Percentiles rank a stretch among this genome's conserved stretches.
Evolutionary conservation across 352 stramenopile genomes (phyloP).

Genomic region (Elongisporangium undulatum): DNA sequence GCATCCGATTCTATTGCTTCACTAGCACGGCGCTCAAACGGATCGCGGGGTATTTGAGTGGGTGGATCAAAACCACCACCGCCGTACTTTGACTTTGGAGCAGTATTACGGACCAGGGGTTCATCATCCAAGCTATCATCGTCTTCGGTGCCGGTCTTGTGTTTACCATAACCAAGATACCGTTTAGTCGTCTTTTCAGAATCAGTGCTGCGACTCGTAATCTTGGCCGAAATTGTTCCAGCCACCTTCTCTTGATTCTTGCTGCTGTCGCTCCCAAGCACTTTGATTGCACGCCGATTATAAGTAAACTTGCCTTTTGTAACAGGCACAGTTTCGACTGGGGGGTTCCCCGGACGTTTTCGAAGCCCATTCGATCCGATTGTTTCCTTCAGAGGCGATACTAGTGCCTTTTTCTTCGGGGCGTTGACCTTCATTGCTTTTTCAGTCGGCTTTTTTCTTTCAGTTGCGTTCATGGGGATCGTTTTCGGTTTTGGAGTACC

Average conservation of each 20-base stretch:
- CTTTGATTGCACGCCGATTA: conserved; percentile 38
- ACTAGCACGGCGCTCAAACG: neutral
- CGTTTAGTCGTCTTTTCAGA: conserved; percentile 12
- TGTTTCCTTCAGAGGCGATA: conserved; percentile 6
- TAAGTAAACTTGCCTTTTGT: conserved; percentile 37
- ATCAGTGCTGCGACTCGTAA: conserved; percentile 6
- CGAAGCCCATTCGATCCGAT: conserved; percentile 44
- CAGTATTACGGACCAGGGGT: neutral
- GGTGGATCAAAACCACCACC: neutral
- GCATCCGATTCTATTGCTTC: neutral
- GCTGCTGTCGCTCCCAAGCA: conserved; percentile 12
- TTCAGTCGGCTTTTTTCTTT: conserved; percentile 4
- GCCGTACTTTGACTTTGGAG: neutral
- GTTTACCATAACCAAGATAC: conserved; percentile 15
- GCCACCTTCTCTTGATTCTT: conserved; percentile 9
- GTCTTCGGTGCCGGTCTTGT: conserved; percentile 2
- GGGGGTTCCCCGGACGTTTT: conserved; percentile 13
- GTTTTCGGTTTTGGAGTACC: conserved; percentile 10
- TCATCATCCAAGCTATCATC: neutral
- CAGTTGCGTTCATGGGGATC: conserved; percentile 18
- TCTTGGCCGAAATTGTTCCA: conserved; percentile 10
- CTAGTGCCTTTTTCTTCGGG: neutral
- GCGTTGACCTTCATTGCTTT: conserved; percentile 5
- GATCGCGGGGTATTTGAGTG: neutral
- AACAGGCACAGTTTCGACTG: conserved; percentile 20